A percentile compares a stretch with the other conserved stretches of the same genome.
These are phyloP conservation scores for Cordia subcordata DNA, from an alignment of 257 asterid genomes.

Conservation along the genomic window DNA sequence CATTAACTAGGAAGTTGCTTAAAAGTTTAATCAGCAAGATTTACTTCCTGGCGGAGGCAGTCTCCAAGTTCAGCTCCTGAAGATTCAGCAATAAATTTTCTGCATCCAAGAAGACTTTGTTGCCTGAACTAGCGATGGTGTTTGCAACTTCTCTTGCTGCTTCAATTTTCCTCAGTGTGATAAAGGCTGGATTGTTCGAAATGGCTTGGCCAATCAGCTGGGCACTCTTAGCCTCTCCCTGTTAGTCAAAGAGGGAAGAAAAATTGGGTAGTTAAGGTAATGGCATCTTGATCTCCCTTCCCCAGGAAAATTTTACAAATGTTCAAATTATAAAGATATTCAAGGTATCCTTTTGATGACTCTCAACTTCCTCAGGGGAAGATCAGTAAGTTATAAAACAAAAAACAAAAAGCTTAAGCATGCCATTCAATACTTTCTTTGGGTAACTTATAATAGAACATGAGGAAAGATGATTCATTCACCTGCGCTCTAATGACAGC, in stretches of 20 bases:
- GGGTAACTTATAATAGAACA: too few relatives aligned
- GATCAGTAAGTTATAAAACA: too few relatives aligned
- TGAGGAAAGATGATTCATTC: neutral
- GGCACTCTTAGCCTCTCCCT: slow-evolving; percentile 66
- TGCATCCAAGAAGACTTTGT: slow-evolving; percentile 44
- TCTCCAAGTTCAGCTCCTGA: slow-evolving; percentile 23
- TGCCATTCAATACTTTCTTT: too few relatives aligned
- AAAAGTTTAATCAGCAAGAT: neutral
- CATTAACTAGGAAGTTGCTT: neutral
- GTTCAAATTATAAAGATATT: too few relatives aligned
- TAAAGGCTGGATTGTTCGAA: slow-evolving; percentile 49
- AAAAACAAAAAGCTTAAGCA: too few relatives aligned
- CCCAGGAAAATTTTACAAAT: too few relatives aligned
- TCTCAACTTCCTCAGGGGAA: too few relatives aligned
- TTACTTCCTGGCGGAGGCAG: slow-evolving; percentile 9
- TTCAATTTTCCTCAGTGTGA: slow-evolving; percentile 45
- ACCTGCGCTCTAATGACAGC: slow-evolving; percentile 51
- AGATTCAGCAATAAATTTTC: slow-evolving; percentile 45
- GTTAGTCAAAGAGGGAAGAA: slow-evolving; percentile 12
- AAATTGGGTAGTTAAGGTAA: neutral
- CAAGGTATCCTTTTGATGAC: too few relatives aligned
- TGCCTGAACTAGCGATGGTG: slow-evolving; percentile 27
- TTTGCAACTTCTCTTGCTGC: slow-evolving; percentile 51
- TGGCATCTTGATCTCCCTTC: too few relatives aligned
- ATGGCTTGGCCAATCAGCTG: slow-evolving; percentile 60